Conservation (phyloP, 441 rosid genomes). For the Dalechampia spathulata region DNA sequence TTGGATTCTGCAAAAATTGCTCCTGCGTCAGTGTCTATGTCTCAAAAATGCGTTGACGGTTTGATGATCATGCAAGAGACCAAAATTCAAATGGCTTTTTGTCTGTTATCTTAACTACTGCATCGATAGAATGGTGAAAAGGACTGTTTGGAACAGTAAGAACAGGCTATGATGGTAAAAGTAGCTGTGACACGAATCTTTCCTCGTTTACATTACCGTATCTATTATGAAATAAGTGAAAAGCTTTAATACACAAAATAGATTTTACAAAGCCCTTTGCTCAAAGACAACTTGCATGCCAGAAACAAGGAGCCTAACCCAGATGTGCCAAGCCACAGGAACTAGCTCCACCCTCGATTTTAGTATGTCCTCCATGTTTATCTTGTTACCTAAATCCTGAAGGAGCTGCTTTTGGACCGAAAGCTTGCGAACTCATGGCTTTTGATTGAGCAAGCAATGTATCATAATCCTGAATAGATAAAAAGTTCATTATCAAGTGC, state of each 20-base stretch:
- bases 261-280: slow-evolving; percentile 5
- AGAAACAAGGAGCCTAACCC: background rate
- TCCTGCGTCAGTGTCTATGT: too few relatives aligned
- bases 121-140: too few relatives aligned
- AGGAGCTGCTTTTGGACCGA: slow-evolving; percentile 49
- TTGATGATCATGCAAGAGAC: too few relatives aligned
- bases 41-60: too few relatives aligned
- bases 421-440: slow-evolving; percentile 55
- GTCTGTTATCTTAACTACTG: too few relatives aligned
- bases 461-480: slow-evolving; percentile 51
- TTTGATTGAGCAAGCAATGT: slow-evolving; percentile 49
- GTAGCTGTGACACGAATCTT: too few relatives aligned
- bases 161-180: too few relatives aligned
- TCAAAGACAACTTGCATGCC: background rate
- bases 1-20: too few relatives aligned
- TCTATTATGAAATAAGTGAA: background rate
- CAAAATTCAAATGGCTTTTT: too few relatives aligned
- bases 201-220: slow-evolving; percentile 1
- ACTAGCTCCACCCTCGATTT: slow-evolving; percentile 3
- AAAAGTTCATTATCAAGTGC: slow-evolving; percentile 2
- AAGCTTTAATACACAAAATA: background rate
- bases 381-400: slow-evolving; percentile 43
- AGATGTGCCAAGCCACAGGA: background rate
- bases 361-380: background rate
- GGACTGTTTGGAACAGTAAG: too few relatives aligned